A percentile compares a stretch with the other conserved stretches of the same genome.
phyloP scores from a whole-genome alignment of 2,329 filamentous ascomycete genomes.

The Botrytis deweyae region DNA sequence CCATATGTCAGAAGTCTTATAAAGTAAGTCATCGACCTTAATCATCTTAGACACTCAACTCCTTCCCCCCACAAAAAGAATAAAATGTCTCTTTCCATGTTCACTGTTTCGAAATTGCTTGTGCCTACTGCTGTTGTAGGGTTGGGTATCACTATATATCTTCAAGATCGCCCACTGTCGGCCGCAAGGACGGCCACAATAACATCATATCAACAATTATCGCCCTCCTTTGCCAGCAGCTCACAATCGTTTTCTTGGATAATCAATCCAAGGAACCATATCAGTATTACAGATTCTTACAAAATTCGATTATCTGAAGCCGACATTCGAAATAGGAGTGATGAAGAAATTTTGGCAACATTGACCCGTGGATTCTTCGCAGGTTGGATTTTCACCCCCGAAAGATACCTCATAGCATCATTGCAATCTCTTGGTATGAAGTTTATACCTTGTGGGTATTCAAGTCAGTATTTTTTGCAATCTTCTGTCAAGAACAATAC shows the following conservation, averaged over 20 bases:
- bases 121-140: neutral
- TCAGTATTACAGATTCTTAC: neutral
- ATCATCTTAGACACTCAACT: neutral
- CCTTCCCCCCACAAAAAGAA: neutral
- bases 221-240: neutral
- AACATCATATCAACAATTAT: neutral
- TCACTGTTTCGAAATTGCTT: neutral
- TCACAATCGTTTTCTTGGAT: neutral
- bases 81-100: neutral
- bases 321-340: constrained; percentile 1
- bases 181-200: neutral
- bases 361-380: constrained; percentile 29
- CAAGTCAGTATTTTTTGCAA: constrained; percentile 15
- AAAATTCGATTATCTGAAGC: neutral
- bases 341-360: constrained; percentile 20
- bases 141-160: neutral
- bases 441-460: constrained; percentile 20
- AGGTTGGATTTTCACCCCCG: constrained; percentile 27
- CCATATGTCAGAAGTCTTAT: neutral
- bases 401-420: constrained; percentile 18
- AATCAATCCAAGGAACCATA: constrained; percentile 3
- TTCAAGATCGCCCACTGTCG: neutral
- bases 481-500: neutral
- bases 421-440: constrained; percentile 17
- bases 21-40: neutral